Evolutionary conservation across 2,329 filamentous ascomycete species (phyloP).

Genomic region (Penicillium sp.): DNA sequence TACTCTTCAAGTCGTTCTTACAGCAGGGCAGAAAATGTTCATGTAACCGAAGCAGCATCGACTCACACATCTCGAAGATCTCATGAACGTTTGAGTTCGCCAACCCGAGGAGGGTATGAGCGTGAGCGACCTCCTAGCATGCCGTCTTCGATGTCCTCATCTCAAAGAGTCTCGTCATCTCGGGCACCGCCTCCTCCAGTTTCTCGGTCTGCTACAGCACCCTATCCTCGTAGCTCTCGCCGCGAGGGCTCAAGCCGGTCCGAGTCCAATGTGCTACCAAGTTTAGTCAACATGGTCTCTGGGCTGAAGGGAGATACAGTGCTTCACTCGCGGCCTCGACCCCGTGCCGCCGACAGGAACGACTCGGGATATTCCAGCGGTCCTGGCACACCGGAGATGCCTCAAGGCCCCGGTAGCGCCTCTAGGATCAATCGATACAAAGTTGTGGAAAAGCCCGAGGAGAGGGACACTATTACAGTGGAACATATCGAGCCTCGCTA

Average conservation of each 20-base stretch:
- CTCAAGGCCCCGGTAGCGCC: constrained; percentile 23
- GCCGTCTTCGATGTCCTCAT: constrained; percentile 30
- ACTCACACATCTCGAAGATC: constrained; percentile 27
- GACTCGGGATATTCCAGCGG: constrained; percentile 45
- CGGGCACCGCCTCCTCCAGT: constrained; percentile 29
- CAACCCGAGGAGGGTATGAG: constrained; percentile 11
- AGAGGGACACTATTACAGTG: constrained; percentile 18
- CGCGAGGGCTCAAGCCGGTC: constrained; percentile 47
- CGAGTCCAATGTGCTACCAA: constrained; percentile 18
- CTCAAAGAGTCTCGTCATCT: constrained; percentile 24
- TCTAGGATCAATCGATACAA: constrained; percentile 34
- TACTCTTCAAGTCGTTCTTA: constrained; percentile 28
- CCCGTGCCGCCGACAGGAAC: constrained; percentile 32
- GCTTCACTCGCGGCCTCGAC: constrained; percentile 28
- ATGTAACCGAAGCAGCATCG: constrained; percentile 16
- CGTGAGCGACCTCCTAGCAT: constrained; percentile 31
- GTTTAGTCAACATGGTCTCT: constrained; percentile 4
- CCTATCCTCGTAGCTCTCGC: constrained; percentile 26
- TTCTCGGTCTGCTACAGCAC: constrained; percentile 30
- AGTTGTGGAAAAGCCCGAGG: constrained; percentile 26
- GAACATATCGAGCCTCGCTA: constrained; percentile 25
- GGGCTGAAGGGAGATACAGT: constrained; percentile 12
- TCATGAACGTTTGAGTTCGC: constrained; percentile 27
- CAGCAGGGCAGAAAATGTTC: constrained; percentile 20
- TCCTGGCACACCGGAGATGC: constrained; percentile 40